Evolutionary conservation across 2,329 filamentous ascomycete genomes (phyloP).

Genomic region (Aspergillus fijiensis): DNA sequence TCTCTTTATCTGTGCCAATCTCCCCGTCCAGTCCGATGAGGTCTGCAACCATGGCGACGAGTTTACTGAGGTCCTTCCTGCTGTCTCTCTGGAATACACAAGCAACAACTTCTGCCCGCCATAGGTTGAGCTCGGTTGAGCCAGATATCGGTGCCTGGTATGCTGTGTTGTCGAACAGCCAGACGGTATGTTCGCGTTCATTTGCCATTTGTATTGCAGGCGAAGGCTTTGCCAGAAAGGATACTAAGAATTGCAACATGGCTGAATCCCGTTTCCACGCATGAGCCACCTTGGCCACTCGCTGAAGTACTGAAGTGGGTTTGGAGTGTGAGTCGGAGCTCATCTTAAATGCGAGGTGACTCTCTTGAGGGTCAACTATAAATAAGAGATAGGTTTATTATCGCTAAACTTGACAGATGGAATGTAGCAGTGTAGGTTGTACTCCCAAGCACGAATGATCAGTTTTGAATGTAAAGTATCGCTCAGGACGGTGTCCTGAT

Average conservation of each 20-base stretch:
- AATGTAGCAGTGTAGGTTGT: too few species aligned
- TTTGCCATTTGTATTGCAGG: slow-evolving; percentile 58
- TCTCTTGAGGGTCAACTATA: background rate
- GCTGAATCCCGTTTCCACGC: slow-evolving; percentile 19
- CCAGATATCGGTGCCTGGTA: slow-evolving; percentile 53
- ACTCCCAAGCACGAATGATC: too few species aligned
- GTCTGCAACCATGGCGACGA: slow-evolving; percentile 69
- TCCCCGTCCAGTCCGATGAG: slow-evolving; percentile 66
- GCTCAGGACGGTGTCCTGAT: background rate
- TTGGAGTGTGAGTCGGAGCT: slow-evolving; percentile 10
- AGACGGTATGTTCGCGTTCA: slow-evolving; percentile 68
- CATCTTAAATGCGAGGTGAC: slow-evolving; percentile 7
- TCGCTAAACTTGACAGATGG: too few species aligned
- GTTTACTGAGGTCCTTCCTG: slow-evolving; percentile 64
- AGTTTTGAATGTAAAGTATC: too few species aligned
- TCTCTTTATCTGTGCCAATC: slow-evolving; percentile 45
- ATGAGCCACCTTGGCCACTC: slow-evolving; percentile 9
- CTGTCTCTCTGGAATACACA: slow-evolving; percentile 76
- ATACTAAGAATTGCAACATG: slow-evolving; percentile 27
- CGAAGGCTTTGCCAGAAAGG: slow-evolving; percentile 52
- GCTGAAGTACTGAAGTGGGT: slow-evolving; percentile 10
- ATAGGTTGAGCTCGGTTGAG: slow-evolving; percentile 46
- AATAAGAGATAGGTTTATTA: background rate
- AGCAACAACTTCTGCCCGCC: slow-evolving; percentile 80
- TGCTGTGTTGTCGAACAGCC: slow-evolving; percentile 89